phyloP scores from a whole-genome alignment of 805 yeast genomes.

The Candida tallmaniae region DNA sequence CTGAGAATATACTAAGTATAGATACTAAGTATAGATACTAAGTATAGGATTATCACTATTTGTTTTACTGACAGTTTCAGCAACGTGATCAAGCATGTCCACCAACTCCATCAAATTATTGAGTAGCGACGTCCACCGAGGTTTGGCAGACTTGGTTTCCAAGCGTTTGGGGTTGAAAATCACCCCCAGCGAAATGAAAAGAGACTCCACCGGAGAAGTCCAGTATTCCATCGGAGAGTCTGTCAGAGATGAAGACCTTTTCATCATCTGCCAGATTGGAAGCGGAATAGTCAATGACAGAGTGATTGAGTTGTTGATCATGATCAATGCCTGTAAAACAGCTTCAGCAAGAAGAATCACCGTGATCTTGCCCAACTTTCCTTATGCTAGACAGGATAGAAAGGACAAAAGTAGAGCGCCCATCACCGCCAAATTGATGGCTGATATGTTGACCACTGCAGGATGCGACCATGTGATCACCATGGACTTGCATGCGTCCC shows the following conservation, averaged over 20 bases:
- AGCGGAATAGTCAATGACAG: conserved; percentile 80
- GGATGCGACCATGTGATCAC: conserved; percentile 96
- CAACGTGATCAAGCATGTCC: conserved; percentile 54
- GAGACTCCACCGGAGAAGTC: conserved; percentile 80
- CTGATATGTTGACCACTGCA: conserved; percentile 85
- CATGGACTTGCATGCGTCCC: conserved; percentile 96
- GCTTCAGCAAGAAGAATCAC: conserved; percentile 94
- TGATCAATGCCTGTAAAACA: conserved; percentile 92
- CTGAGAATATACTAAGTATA: too few relatives aligned
- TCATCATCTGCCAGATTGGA: conserved; percentile 73
- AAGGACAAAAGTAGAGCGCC: conserved; percentile 96
- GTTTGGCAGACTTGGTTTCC: conserved; percentile 72
- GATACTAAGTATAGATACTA: too few relatives aligned
- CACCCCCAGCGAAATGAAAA: conserved; percentile 63
- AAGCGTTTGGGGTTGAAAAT: conserved; percentile 63
- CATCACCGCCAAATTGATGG: conserved; percentile 90
- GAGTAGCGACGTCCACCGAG: conserved; percentile 78
- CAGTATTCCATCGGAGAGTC: conserved; percentile 71
- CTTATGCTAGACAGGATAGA: conserved; percentile 96
- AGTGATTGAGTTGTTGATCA: conserved; percentile 79
- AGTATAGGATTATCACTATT: too few relatives aligned
- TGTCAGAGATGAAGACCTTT: conserved; percentile 79
- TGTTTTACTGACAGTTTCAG: too few relatives aligned
- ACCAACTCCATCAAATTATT: conserved; percentile 54
- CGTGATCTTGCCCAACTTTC: conserved; percentile 92